These are phyloP conservation scores for Madurella fahalii DNA, from an alignment of 2,329 filamentous ascomycete species.

Conservation along the genomic window DNA sequence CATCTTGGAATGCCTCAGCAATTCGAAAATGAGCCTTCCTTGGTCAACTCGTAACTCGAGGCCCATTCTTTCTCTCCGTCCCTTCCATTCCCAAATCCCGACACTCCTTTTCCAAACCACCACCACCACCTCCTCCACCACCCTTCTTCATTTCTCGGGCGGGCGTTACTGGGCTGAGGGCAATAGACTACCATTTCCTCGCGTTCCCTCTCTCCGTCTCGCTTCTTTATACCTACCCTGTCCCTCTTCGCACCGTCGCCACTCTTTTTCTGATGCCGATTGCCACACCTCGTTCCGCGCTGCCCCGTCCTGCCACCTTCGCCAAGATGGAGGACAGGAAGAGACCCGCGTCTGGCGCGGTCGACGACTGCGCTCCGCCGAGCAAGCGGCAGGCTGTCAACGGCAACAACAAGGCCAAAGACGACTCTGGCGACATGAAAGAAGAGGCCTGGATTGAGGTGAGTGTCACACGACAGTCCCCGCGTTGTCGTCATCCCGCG, in stretches of 20 bases:
- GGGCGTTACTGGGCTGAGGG: conserved; percentile 5
- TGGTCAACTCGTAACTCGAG: conserved; percentile 19
- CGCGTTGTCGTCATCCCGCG: conserved; percentile 10
- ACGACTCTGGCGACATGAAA: conserved; percentile 52
- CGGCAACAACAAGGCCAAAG: conserved; percentile 58
- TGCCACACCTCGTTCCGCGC: conserved; percentile 67
- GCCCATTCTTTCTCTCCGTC: conserved; percentile 18
- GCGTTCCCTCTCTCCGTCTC: conserved; percentile 1
- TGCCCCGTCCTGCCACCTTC: conserved; percentile 73
- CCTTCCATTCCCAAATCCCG: conserved; percentile 19
- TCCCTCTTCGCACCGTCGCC: conserved; percentile 22
- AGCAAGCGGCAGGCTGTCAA: conserved; percentile 91
- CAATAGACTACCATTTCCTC: conserved; percentile 1
- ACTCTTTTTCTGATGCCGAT: conserved; percentile 75
- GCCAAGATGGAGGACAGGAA: conserved; percentile 99
- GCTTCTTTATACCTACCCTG: conserved; percentile 8
- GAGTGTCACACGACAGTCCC: conserved; percentile 46
- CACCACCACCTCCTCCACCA: conserved; percentile 5
- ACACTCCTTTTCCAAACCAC: conserved; percentile 21
- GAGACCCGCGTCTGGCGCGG: conserved; percentile 76
- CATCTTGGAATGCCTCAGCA: conserved; percentile 1
- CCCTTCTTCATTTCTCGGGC: conserved; percentile 9
- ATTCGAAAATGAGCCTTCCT: conserved; percentile 17
- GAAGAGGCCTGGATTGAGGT: conserved; percentile 62
- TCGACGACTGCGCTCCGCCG: conserved; percentile 81